Conservation (phyloP, 768 basidiomycete genomes). For the Pleurotus salmoneostramineus region DNA sequence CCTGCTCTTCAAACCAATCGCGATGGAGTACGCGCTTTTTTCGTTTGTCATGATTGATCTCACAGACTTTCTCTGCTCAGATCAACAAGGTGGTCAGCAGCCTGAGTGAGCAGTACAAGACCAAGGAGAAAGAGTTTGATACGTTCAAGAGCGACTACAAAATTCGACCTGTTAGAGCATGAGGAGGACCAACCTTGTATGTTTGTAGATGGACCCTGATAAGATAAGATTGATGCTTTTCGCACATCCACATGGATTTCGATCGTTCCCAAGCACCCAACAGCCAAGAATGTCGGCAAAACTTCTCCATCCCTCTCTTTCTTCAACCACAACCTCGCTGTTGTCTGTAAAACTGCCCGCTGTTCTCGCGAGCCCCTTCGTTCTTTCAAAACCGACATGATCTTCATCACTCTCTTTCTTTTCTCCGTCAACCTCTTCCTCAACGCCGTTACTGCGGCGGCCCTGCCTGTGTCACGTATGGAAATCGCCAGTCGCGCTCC, state of each 20-base stretch:
- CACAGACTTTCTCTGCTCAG: slow-evolving; percentile 31
- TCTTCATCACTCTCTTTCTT: slow-evolving; percentile 20
- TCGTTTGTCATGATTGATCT: slow-evolving; percentile 5
- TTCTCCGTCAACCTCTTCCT: slow-evolving; percentile 10
- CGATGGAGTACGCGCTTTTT: slow-evolving; percentile 63
- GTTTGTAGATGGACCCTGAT: background rate
- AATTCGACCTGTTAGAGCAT: slow-evolving; percentile 50
- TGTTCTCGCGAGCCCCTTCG: slow-evolving; percentile 27
- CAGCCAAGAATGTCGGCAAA: slow-evolving; percentile 5
- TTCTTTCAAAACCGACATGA: slow-evolving; percentile 29
- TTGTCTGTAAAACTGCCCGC: slow-evolving; percentile 18
- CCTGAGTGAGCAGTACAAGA: slow-evolving; percentile 84
- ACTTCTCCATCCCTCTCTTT: background rate
- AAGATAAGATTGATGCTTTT: background rate
- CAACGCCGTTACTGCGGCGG: slow-evolving; percentile 12
- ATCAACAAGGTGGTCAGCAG: slow-evolving; percentile 78
- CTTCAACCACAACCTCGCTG: slow-evolving; percentile 2
- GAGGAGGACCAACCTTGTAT: background rate
- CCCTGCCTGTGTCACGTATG: slow-evolving; percentile 15
- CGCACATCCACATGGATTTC: slow-evolving; percentile 1
- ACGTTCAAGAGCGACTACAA: slow-evolving; percentile 74
- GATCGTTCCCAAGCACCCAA: background rate
- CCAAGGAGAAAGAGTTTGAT: slow-evolving; percentile 82
- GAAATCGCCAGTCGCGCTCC: background rate
- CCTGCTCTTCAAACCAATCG: slow-evolving; percentile 88